These are phyloP conservation scores for Aspergillus sojae DNA, from an alignment of 2,329 filamentous ascomycete genomes.

Conservation along the genomic window DNA sequence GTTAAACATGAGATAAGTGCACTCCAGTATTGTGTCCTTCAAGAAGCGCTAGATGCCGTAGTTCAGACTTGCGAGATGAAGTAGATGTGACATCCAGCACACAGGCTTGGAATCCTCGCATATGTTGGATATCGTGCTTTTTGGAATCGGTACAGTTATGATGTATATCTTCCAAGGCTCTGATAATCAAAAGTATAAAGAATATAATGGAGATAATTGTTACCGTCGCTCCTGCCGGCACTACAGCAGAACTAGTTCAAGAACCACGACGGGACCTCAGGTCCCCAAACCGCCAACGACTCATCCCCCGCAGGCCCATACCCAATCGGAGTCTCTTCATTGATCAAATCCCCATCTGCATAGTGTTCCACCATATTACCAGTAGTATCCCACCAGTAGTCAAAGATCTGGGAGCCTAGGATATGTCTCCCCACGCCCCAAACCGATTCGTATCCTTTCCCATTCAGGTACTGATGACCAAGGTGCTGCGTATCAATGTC, in stretches of 20 bases:
- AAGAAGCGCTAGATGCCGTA: not conserved
- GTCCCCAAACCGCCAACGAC: slow-evolving; percentile 39
- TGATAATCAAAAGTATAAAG: not conserved
- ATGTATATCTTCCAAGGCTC: not conserved
- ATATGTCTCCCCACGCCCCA: slow-evolving; percentile 23
- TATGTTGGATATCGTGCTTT: no score
- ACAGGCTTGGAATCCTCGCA: not conserved
- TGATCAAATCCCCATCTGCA: slow-evolving; percentile 20
- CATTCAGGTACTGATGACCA: slow-evolving; percentile 54
- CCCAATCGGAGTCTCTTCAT: slow-evolving; percentile 33
- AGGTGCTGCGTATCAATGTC: slow-evolving; percentile 56
- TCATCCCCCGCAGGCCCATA: slow-evolving; percentile 37
- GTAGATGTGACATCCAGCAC: not conserved
- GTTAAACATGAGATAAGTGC: fast-evolving
- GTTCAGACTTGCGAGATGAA: no score
- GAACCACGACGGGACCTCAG: slow-evolving; percentile 37
- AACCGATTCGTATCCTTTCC: slow-evolving; percentile 45
- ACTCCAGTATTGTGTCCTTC: not conserved
- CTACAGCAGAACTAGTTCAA: slow-evolving; percentile 26
- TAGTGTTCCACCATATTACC: slow-evolving; percentile 23
- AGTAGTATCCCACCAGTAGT: slow-evolving; percentile 22
- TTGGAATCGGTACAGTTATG: not conserved
- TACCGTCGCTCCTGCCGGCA: fast-evolving
- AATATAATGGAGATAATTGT: not conserved
- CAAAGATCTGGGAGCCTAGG: slow-evolving; percentile 21